phyloP scores from a whole-genome alignment of 192 early-diverging fungal species.

The Chytriomyces sp. region DNA sequence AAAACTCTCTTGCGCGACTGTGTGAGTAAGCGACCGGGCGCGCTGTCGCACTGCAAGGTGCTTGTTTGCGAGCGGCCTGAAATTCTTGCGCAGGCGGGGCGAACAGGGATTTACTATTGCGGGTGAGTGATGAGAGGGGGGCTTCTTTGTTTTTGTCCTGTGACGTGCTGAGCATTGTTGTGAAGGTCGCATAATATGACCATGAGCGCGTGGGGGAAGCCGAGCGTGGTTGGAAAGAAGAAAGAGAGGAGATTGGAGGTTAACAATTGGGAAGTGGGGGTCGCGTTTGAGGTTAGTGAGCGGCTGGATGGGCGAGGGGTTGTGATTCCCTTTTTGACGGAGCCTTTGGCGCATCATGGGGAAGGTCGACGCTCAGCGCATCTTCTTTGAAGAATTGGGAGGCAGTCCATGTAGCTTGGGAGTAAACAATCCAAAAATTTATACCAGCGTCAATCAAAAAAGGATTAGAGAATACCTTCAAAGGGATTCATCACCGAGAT shows the following conservation, averaged over 20 bases:
- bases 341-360: neutral
- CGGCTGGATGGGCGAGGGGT: neutral
- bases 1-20: slow-evolving; percentile 20
- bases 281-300: neutral
- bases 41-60: slow-evolving; percentile 36
- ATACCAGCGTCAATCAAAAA: no score
- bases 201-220: slow-evolving; percentile 21
- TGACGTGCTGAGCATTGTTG: slow-evolving; percentile 1
- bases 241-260: slow-evolving; percentile 7
- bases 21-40: slow-evolving; percentile 16
- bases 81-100: neutral
- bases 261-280: slow-evolving; percentile 26
- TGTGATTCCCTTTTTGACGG: neutral
- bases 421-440: no score
- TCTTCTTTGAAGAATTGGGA: no score
- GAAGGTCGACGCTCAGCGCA: neutral
- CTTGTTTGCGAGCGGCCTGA: slow-evolving; percentile 2
- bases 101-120: neutral
- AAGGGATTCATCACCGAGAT: no score
- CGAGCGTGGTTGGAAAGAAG: neutral
- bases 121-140: neutral
- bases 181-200: slow-evolving; percentile 30
- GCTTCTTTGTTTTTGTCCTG: no score
- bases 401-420: no score
- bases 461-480: no score